A percentile compares a stretch with the other conserved stretches of the same genome.
Evolutionary conservation across 345 rosid genomes (phyloP).

Genomic region (Euphorbia peplus): DNA sequence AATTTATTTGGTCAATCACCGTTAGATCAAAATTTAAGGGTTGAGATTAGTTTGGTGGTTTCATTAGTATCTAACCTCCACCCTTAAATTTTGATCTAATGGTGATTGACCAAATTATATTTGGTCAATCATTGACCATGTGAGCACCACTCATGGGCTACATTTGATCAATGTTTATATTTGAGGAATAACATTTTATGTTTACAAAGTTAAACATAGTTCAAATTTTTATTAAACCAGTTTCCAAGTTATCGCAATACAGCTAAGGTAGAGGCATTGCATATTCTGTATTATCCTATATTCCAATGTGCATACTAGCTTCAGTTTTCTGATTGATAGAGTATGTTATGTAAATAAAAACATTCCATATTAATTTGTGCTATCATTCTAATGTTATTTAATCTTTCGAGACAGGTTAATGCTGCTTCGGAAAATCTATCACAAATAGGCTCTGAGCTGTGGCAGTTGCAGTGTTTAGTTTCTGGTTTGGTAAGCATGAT

Average conservation of each 20-base stretch:
- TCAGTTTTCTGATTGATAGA: too few relatives aligned
- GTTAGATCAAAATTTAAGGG: too few relatives aligned
- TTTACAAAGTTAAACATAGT: neutral
- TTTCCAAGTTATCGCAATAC: neutral
- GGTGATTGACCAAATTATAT: too few relatives aligned
- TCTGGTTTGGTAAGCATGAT: conserved; percentile 60
- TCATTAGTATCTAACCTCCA: too few relatives aligned
- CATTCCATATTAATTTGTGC: neutral
- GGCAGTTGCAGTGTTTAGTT: conserved; percentile 55
- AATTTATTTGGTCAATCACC: too few relatives aligned
- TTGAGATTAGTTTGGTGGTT: too few relatives aligned
- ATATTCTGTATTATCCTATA: neutral
- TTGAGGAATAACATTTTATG: neutral
- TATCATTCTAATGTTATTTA: conserved; percentile 3
- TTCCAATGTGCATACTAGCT: neutral
- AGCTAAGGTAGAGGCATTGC: neutral
- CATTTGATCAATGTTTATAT: neutral
- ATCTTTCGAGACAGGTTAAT: conserved; percentile 51
- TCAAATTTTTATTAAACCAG: neutral
- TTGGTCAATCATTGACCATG: too few relatives aligned
- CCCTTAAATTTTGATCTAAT: too few relatives aligned
- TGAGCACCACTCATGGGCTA: too few relatives aligned
- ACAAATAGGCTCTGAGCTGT: conserved; percentile 58
- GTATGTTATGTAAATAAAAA: too few relatives aligned
- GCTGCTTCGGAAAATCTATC: conserved; percentile 55